Base-by-base conservation (phyloP, 352 stramenopile species). In the Aphanomyces invadans region DNA sequence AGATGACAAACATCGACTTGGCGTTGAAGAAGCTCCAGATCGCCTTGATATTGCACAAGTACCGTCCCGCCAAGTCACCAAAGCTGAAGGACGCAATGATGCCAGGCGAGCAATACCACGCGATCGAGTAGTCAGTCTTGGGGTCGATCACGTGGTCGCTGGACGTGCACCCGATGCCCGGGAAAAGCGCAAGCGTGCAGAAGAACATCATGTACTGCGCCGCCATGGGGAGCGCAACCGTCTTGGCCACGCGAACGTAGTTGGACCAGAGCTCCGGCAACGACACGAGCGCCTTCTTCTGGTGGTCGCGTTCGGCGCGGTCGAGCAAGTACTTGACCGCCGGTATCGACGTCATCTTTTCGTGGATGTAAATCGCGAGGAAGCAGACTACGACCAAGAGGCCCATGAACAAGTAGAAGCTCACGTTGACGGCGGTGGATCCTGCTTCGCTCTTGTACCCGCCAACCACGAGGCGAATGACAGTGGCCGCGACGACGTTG, bases 381-480 rank as follows among this genome's bases (percentile, higher is more conserved):
- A 88, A 26, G 3, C 80, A 70, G 42, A 88, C 76, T 26, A 86
- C 23, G 28, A 87, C 72, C 0, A 87, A 64, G 36, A 88, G 66
- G 0, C 63, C 67, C 62, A 89, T 86, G 65, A 87, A 88, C 29
- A 89, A 64, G 70, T 87, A 88, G 68, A 89, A 88, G 5, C 62
- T 56, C 15, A 76, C 64, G 19, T 70, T 64, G 45, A 56, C 32
- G 39, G 72, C 68, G 21, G 69, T 71, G 15, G 71, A 74, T 49
- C 55, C 69, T 31, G 76, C 75, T 2, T 71, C 81, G 55, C 80
- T 60, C 21, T 80, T 65, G 7, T 73, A 54, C 21, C 79, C 77
- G 19, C 76, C 78, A 2, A 87, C 75, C 0, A 75, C 64, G 10
- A 86, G 64, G 49, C 76, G 75, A n/a, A 89, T 63, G 4, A 89